Base-by-base conservation (phyloP, 2,329 filamentous ascomycete genomes). In the Colletotrichum musicola region DNA sequence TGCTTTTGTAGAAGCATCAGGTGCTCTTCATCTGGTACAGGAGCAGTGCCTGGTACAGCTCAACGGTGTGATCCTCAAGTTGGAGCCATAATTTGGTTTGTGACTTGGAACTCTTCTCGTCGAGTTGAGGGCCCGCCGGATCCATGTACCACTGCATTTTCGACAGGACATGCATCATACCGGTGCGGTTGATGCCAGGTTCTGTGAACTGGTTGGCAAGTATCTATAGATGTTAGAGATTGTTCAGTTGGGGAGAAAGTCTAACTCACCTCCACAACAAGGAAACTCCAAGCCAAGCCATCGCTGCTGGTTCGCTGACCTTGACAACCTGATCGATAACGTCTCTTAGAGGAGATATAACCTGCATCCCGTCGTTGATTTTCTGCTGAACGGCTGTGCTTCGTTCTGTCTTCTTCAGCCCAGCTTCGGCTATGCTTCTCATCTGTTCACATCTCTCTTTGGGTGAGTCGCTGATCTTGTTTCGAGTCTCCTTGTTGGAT, bases 11-110 rank as follows among this genome's bases (percentile, higher is more conserved):
- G 6, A 72, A 76, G 60, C 73, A 79, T 50, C 22, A 22, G 22
- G 81, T 72, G 62, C 79, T 83, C 72, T 79, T 81, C 62, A 83
- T 82, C 71, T 80, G 75, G 70, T 81, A 83, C 3, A 71, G 42
- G n/a, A 83, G 76, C 30, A 84, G 74, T 60, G 72, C 74, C 62
- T 77, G 73, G 69, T 83, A 83, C 25, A 83, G 77, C 30, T 75
- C 47, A 30, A 77, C 27, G n/a, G 83, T 72, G 6, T 55, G 60
- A 7, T 71, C 63, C 51, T 78, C 66, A 20, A 77, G 59, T 47
- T 76, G 46, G 42, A 2, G 16, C 58, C 65, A 68, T 20, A 77
- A 18, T 20, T 59, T 27, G 5, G 22, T 5, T 4, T 38, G 16
- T 1, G 25, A 14, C 10, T 6, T 20, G 16, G 44, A 54, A 30